These are phyloP conservation scores for Thermothielavioides terrestris DNA, from an alignment of 495 filamentous ascomycete genomes.

Conservation along the genomic window DNA sequence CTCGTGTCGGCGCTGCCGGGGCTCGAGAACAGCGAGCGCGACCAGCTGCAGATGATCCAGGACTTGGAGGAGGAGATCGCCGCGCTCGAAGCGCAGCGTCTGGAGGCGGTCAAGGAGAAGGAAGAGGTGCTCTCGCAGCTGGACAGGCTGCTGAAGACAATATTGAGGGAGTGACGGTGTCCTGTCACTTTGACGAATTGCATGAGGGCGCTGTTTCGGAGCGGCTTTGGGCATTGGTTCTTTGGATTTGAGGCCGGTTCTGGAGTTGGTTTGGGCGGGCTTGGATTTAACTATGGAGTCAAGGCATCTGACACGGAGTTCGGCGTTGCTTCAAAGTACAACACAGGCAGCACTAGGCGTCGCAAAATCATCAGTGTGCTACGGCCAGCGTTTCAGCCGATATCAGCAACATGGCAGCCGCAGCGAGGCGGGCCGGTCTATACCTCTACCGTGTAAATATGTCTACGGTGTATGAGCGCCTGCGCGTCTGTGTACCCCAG, in stretches of 20 bases:
- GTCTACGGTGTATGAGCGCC: background rate
- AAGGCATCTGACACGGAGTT: too few species aligned
- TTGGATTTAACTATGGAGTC: too few species aligned
- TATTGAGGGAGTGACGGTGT: conserved; percentile 39
- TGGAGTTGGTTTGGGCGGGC: too few species aligned
- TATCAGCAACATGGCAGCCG: too few species aligned
- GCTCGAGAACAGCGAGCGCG: conserved; percentile 71
- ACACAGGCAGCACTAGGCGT: too few species aligned
- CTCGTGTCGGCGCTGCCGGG: conserved; percentile 80
- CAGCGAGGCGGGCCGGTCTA: background rate
- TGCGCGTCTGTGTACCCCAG: background rate
- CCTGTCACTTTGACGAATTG: background rate
- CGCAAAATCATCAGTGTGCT: too few species aligned
- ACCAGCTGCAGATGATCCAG: conserved; percentile 66
- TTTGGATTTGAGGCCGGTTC: background rate
- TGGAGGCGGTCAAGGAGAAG: conserved; percentile 61
- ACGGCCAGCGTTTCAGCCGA: too few species aligned
- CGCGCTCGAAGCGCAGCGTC: conserved; percentile 62
- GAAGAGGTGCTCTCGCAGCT: conserved; percentile 56
- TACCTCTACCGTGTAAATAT: background rate
- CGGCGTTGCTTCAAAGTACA: too few species aligned
- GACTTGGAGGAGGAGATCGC: conserved; percentile 70
- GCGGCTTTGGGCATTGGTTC: too few species aligned
- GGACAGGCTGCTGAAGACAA: conserved; percentile 55
- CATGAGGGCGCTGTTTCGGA: too few species aligned